Evolutionary conservation across 768 basidiomycete genomes (phyloP), one percentile per base, ranked within the genome.

Genomic region (Phanerodontia chrysosporium): DNA sequence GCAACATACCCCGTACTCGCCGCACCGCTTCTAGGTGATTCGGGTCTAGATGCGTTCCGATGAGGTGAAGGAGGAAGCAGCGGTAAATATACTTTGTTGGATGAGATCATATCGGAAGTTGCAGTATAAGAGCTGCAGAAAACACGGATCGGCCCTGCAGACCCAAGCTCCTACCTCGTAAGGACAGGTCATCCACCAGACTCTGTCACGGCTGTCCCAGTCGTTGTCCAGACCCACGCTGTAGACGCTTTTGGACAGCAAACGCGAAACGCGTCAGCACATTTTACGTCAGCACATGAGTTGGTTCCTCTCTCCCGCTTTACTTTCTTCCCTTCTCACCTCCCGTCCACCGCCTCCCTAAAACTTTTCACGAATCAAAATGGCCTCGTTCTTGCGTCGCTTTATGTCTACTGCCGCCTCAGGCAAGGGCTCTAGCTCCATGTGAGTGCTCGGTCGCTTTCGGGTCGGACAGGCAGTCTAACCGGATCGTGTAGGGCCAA

Each of bases 361-460:
- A 35, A 45, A 27, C 30, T 53, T 8, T 45, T 18, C 28, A 51
- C 21, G 8, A 53, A 13, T 9, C 12, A 62, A 32, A 55, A 67
- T 67, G 66, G 64, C 62, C 9, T 67, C 66, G 0, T 67, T 67
- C 58, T 30, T 67, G 13, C 66, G 64, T 22, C 58, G 53, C 16
- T 67, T 65, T 53, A 53, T 53, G 52, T 53, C 52, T 4, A 58
- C 61, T 29, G 64, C 66, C 46, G 58, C 64, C 32, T 58, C 66
- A 25, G 65, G 62, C 1, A 55, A 58, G 45, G 51, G 57, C 30
- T 59, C 55, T 39, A 55, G 53, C 8, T 53, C 63, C 4, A 49
- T 66, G 65, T 66, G 14, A 52, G 63, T 57, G 42, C 36, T 36
- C 48, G 18, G 27, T 27, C 27, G 18, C 44, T 21, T 24, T 10